Percentiles rank a stretch among this genome's conserved stretches.
phyloP scores from a whole-genome alignment of 129 eudicot species.

The Sambucus nigra region DNA sequence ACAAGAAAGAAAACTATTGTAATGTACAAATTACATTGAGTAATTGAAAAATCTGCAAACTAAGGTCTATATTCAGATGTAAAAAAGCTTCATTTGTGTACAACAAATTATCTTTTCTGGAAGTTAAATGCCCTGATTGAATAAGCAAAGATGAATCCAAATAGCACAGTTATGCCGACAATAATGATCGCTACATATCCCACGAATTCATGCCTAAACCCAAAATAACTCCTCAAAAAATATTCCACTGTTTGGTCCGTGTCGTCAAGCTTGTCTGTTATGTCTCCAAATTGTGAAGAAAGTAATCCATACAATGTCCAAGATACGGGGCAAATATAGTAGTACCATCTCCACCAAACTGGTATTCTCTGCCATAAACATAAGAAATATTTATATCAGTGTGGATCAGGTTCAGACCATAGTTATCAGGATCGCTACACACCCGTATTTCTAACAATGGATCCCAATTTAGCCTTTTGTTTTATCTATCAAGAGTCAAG shows the following conservation, averaged over 20 bases:
- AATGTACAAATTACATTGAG: conserved; percentile 1
- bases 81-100: not conserved
- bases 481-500: too few species aligned
- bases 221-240: conserved; percentile 23
- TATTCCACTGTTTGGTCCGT: conserved; percentile 17
- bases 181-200: conserved; percentile 20
- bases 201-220: conserved; percentile 17
- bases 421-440: too few species aligned
- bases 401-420: too few species aligned
- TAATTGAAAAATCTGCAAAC: not conserved
- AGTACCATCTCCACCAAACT: conserved; percentile 46
- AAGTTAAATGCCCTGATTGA: conserved; percentile 34
- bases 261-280: conserved; percentile 16
- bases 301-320: conserved; percentile 31
- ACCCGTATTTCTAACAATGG: too few species aligned
- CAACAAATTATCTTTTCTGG: conserved; percentile 20
- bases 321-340: conserved; percentile 20
- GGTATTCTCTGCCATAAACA: conserved; percentile 23
- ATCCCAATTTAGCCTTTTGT: too few species aligned
- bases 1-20: not conserved
- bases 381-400: too few species aligned
- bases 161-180: conserved; percentile 19
- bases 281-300: conserved; percentile 26
- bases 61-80: not conserved
- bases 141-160: conserved; percentile 21